Conservation (phyloP, 202 grass and related monocot genomes). For the Saccharum hybrid region DNA sequence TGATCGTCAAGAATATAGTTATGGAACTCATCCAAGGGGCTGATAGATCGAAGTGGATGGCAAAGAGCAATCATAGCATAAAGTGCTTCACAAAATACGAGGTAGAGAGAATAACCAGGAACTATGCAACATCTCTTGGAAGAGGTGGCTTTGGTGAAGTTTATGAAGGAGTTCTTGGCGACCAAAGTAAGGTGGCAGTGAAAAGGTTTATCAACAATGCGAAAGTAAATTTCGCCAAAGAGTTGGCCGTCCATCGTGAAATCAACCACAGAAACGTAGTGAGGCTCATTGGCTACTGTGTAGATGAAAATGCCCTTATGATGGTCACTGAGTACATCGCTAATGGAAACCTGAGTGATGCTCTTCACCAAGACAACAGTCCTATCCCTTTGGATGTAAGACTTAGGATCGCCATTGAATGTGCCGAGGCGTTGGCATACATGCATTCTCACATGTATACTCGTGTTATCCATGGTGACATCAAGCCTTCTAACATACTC, state of each 20-base stretch:
- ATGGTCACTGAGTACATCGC: neutral
- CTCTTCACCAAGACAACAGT: neutral
- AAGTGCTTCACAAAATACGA: neutral
- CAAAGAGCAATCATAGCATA: neutral
- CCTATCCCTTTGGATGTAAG: neutral
- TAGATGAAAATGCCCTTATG: neutral
- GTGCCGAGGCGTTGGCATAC: neutral
- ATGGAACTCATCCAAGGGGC: conserved; percentile 1
- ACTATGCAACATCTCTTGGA: neutral
- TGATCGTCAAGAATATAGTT: neutral
- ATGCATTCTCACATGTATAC: no score
- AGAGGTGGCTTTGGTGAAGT: conserved; percentile 31
- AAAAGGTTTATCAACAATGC: conserved; percentile 9
- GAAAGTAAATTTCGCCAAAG: conserved; percentile 8
- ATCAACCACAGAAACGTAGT: conserved; percentile 31
- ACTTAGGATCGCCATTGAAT: neutral
- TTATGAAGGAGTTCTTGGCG: conserved; percentile 11
- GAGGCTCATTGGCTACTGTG: neutral
- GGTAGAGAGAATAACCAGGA: conserved; percentile 12
- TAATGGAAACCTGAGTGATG: conserved; percentile 3
- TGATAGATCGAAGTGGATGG: neutral
- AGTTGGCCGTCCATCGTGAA: conserved; percentile 11
- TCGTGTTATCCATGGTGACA: no score
- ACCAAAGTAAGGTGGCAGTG: conserved; percentile 23
- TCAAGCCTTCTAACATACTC: no score